Base-by-base conservation (phyloP, 441 rosid species). In the Erodium moschatum region DNA sequence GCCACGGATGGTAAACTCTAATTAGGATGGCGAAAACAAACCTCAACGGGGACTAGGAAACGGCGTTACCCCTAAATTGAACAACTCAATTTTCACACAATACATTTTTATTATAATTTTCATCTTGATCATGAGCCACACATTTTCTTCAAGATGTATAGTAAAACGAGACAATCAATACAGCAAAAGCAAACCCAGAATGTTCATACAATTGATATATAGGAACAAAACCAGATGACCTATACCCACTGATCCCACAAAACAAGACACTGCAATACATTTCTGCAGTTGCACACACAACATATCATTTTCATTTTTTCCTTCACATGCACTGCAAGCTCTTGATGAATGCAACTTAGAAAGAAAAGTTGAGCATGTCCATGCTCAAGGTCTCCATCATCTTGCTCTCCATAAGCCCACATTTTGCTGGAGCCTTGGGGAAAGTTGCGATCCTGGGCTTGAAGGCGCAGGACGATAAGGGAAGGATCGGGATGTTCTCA, bases 371-470 rank as follows among this genome's bases (percentile, higher is more conserved):
- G 73, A 86, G 44, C 80, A 85, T 86, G 40, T 86, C 91, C 89
- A 81, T 76, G 84, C 89, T 85, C 65, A 86, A 80, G 80, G 79
- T 83, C 81, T 86, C 91, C 91, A 86, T 85, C 91, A 86, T 85
- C 20, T 73, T 74, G 33, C 42, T 85, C 79, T 86, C 91, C 86
- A 85, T 78, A 75, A 85, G 82, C 19, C 89, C 85, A 64, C 90
- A 84, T 16, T 0, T 42, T 76, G 16, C n/a, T 61, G 27, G 76
- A 67, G 77, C 70, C 38, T 73, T 81, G 63, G 71, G 72, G 82
- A 84, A 76, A 56, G 79, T 77, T 9, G 67, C 69, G 27, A 46
- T 58, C 66, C 69, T 46, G 2, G 81, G 81, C 68, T 72, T 79
- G 74, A 82, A 69, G 0, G 80, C 63, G 72, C 76, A 48, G 18